Evolutionary conservation across 345 rosid genomes (phyloP).

Genomic region (Microthlaspi erraticum): DNA sequence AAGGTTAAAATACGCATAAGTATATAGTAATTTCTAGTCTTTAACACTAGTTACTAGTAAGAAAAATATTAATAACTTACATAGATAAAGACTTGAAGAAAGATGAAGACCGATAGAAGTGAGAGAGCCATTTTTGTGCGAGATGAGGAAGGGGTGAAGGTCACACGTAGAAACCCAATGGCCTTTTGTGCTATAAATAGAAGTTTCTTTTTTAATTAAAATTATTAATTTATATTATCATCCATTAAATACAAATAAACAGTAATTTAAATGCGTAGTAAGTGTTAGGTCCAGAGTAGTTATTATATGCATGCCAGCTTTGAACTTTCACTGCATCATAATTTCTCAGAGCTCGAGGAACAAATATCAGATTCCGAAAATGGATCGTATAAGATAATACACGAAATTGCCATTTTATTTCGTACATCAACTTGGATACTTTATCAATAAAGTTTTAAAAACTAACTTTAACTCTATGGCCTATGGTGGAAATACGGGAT

Average conservation of each 20-base stretch:
- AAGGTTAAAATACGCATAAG: background rate
- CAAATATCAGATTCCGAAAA: slow-evolving; percentile 34
- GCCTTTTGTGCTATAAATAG: slow-evolving; percentile 40
- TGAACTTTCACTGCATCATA: slow-evolving; percentile 30
- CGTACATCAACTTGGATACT: slow-evolving; percentile 34
- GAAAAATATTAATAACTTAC: slow-evolving; percentile 20
- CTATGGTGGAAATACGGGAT: slow-evolving; percentile 1
- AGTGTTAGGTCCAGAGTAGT: slow-evolving; percentile 34
- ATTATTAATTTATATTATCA: background rate
- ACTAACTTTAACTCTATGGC: background rate
- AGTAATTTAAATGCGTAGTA: slow-evolving; percentile 19
- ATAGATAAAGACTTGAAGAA: background rate
- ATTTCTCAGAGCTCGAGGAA: slow-evolving; percentile 40
- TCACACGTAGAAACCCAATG: slow-evolving; percentile 24
- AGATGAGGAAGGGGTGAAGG: slow-evolving; percentile 39
- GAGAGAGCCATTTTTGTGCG: slow-evolving; percentile 36
- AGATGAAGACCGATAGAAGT: slow-evolving; percentile 27
- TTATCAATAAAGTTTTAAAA: background rate
- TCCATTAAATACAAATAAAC: slow-evolving; percentile 12
- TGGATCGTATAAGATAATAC: slow-evolving; percentile 9
- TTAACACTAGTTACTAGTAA: background rate
- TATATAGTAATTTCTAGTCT: background rate
- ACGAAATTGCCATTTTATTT: slow-evolving; percentile 28
- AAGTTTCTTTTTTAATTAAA: background rate
- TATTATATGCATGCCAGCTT: slow-evolving; percentile 48